Evolutionary conservation across 129 eudicot species (phyloP), one percentile per base, ranked within the genome.

Genomic region (Cynara cardunculus): DNA sequence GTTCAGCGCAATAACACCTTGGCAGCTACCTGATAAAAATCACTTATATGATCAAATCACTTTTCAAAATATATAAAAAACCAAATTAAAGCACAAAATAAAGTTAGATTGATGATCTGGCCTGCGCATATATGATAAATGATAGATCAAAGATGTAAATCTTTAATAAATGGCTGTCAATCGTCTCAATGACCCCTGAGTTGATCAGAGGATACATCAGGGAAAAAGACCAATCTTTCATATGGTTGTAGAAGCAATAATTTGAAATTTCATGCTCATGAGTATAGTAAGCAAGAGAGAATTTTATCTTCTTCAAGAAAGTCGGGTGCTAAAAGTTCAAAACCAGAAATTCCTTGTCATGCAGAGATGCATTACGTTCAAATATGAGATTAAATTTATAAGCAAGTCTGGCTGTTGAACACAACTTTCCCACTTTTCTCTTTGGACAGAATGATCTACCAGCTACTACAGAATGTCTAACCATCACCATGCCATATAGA

Each of bases 1-100:
- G 78, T 96, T 96, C 72, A 96, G 80, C 34, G 99, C 98, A 89
- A 96, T 93, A 61, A 96, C 96, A 81, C 99, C 99, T 87, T 93
- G 99, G 83, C 99, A 96, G 85, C 87, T 86, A 72, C 99, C 99
- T 96, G 87, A 62, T 39, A 74, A 73, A 53, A 16, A 59, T 75
- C 64, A 80, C 26, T 26, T 1, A 25, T 62, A 62, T 22, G 39
- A 75, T 73, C 66, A 80, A 81, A 65, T 14, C 67, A 37, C 74
- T 82, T 74, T 79, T 31, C 12, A 1, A 27, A 39, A 25, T 30
- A 83, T 46, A 68, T 44, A 31, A 30, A 73, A 34, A 65, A 7
- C 28, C 41, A 65, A 34, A 76, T 70, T 3, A 21, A 2, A 41
- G 74, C 34, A 74, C 49, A 71, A 53, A 56, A 22, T 10, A 71